Base-by-base conservation (phyloP, 2,329 filamentous ascomycete genomes). In the Boeremia lycopersici region DNA sequence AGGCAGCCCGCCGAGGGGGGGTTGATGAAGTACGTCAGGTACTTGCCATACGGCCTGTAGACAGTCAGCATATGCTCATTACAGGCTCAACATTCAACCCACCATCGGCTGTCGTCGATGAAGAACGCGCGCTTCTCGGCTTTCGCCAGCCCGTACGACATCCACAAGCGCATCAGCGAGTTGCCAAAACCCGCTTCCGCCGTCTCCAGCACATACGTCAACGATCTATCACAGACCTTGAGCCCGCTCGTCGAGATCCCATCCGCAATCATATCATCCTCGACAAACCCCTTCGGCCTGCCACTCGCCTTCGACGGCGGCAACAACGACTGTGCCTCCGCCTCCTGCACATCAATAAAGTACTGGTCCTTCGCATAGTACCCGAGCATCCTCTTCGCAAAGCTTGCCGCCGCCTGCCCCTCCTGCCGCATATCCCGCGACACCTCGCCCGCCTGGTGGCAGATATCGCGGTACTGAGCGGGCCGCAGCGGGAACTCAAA, bases 61-160 rank as follows among this genome's bases (percentile, higher is more conserved):
- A 30, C 33, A 23, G 50, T 72, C 47, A 73, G 64, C 48, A 47
- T 33, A 34, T 15, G 26, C 25, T 19, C 6, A 34, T 25, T 5
- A 11, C 9, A 10, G 28, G 6, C 15, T 31, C 7, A 10, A 15
- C 11, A 12, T 3, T 41, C 31, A 15, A 48, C 73, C 50, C 73
- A 81, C 83, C 92, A 96, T 61, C 88, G 82, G 6, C 88, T 86
- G 74, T 96, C 91, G 65, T 96, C 90, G 59, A 96, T 80, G 76
- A 96, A 96, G 74, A 96, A 96, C 1, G 86, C 81, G 23, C 91
- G 81, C 12, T 84, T 84, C 70, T 96, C 89, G 55, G 86, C 83
- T 69, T 88, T 81, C 2, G 91, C 90, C 48, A 96, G 77, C 3
- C 90, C 90, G 70, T 95, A 96, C 25, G 90, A 88, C 65, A 89